phyloP scores from a whole-genome alignment of 1,139 yeast genomes.

The Groenewaldozyma auringiensis region DNA sequence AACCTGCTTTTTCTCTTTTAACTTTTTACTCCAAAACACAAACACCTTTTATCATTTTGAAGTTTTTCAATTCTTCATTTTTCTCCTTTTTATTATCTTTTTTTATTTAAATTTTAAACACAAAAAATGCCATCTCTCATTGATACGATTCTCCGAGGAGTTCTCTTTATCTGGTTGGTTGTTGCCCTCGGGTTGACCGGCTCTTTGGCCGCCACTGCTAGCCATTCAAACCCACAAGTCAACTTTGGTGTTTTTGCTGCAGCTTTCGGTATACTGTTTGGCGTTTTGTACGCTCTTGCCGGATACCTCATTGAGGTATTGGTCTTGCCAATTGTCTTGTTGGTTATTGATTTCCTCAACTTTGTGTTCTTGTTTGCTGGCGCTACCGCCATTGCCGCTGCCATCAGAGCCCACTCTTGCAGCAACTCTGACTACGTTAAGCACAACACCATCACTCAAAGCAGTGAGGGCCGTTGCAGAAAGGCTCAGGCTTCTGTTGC shows the following conservation, averaged over 20 bases:
- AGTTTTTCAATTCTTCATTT: background rate
- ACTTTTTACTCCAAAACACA: too few relatives aligned
- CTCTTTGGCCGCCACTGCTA: conserved; percentile 63
- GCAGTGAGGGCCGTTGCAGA: conserved; percentile 79
- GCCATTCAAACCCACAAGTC: conserved; percentile 63
- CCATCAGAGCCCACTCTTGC: conserved; percentile 81
- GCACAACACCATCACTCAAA: conserved; percentile 63
- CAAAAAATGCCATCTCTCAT: conserved; percentile 46
- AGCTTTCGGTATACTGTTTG: conserved; percentile 75
- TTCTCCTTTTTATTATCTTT: background rate
- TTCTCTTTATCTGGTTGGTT: conserved; percentile 67
- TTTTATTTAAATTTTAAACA: background rate
- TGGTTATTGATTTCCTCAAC: conserved; percentile 75
- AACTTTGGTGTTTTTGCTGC: conserved; percentile 82
- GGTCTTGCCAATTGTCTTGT: conserved; percentile 80
- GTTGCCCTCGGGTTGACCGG: conserved; percentile 81
- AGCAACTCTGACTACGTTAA: conserved; percentile 55
- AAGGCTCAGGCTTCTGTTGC: conserved; percentile 89
- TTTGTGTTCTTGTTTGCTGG: conserved; percentile 88
- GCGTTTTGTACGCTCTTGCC: conserved; percentile 67
- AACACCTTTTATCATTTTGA: too few relatives aligned
- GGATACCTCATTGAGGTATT: conserved; percentile 73
- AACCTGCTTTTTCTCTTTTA: too few relatives aligned
- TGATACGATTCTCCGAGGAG: conserved; percentile 64
- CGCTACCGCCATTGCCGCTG: conserved; percentile 90